Percentiles rank a stretch among this genome's conserved stretches.
These are phyloP conservation scores for Escovopsis sp. DNA, from an alignment of 2,329 filamentous ascomycete genomes.

Conservation along the genomic window DNA sequence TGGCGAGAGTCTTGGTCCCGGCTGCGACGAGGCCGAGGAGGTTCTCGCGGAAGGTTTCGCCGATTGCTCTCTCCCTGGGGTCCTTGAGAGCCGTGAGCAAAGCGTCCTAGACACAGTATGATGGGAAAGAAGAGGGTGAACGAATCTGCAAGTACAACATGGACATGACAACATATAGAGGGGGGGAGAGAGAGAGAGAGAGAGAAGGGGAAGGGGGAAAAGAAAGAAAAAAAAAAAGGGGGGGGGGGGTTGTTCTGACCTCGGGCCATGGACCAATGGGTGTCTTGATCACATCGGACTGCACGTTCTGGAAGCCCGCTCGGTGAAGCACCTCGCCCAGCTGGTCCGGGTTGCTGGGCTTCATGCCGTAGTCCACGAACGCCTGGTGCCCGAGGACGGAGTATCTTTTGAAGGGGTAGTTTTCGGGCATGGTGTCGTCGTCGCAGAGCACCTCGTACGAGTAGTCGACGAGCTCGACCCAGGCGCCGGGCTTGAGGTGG, in stretches of 20 bases:
- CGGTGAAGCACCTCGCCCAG: constrained; percentile 6
- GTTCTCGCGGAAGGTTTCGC: constrained; percentile 24
- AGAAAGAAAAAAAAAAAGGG: too few relatives aligned
- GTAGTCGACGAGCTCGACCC: constrained; percentile 28
- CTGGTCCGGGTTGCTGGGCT: constrained; percentile 7
- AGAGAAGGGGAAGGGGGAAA: not conserved
- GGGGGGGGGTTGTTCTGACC: constrained; percentile 3
- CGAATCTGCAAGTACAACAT: too few relatives aligned
- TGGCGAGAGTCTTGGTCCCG: constrained; percentile 19
- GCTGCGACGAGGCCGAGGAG: constrained; percentile 22
- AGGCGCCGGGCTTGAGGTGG: constrained; percentile 27
- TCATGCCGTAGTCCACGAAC: constrained; percentile 8
- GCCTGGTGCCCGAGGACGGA: constrained; percentile 6
- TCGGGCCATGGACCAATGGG: constrained; percentile 23
- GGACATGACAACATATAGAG: too few relatives aligned
- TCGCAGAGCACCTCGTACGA: constrained; percentile 20
- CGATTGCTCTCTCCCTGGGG: constrained; percentile 18
- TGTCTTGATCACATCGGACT: constrained; percentile 22
- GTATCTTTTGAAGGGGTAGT: constrained; percentile 6
- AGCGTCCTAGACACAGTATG: too few relatives aligned
- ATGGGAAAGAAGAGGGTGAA: too few relatives aligned
- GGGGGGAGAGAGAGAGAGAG: too few relatives aligned
- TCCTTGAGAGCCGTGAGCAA: constrained; percentile 4
- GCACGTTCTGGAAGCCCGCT: constrained; percentile 10
- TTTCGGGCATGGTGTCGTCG: constrained; percentile 16